phyloP scores from a whole-genome alignment of 305 asterid genomes.

The Solanum aculeatissimum region DNA sequence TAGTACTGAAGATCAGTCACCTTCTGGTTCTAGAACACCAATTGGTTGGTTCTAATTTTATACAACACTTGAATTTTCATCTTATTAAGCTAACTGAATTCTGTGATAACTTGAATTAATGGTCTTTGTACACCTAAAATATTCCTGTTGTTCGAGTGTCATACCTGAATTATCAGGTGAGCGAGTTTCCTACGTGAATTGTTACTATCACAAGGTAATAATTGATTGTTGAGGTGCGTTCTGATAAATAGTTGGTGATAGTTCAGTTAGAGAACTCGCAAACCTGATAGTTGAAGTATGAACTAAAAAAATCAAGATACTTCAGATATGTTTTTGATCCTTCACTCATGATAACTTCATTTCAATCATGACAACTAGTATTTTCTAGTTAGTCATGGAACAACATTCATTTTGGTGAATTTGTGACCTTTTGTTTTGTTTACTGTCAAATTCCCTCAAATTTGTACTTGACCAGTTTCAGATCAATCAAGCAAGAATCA shows the following conservation, averaged over 20 bases:
- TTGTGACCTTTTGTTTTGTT: background rate
- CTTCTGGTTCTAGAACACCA: conserved; percentile 31
- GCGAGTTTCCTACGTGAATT: no score
- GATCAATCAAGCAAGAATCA: background rate
- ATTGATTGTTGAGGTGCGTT: no score
- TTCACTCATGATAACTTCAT: background rate
- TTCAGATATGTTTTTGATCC: no score
- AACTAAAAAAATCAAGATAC: no score
- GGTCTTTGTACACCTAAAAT: no score
- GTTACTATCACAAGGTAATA: no score
- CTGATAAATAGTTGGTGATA: no score
- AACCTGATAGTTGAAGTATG: no score
- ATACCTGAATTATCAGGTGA: no score
- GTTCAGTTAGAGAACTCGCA: no score
- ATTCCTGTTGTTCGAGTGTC: no score
- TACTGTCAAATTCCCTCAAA: background rate
- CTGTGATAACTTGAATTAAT: background rate
- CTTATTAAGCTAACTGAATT: background rate
- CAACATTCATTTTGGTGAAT: background rate
- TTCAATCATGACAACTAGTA: background rate
- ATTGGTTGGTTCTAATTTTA: conserved; percentile 22
- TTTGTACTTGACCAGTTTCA: background rate
- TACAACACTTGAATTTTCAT: background rate
- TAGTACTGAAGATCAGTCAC: conserved; percentile 22
- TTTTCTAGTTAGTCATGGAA: background rate